Evolutionary conservation across 176 grass and related monocot species (phyloP), one percentile per base, ranked within the genome.

Genomic region (Stipa capillata): DNA sequence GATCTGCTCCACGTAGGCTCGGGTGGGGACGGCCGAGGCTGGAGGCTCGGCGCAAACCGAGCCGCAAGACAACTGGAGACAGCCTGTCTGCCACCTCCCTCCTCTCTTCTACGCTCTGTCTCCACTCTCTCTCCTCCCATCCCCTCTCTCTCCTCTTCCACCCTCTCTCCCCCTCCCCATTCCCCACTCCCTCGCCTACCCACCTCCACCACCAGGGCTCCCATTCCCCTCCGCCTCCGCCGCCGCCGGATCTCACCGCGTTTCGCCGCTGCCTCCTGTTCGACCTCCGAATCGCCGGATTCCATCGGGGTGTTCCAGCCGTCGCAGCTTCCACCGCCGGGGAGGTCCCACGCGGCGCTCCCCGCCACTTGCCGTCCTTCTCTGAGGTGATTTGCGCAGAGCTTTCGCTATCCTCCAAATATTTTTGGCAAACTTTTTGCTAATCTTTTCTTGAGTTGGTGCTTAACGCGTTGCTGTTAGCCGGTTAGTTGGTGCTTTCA

Each of bases 61-160:
- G 83, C 83, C 93, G 31, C 81, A 84, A 12, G 69, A 92, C 93
- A 97, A 85, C 93, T 97, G 88, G 93, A 81, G 93, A 93, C 93
- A 97, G 85, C 41, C 88, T 97, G 93, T 97, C 88, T 90, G 81
- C 88, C 89, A 90, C 90, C 87, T 70, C 36, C 68, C 57, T 76
- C 79, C 76, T 63, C 81, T 76, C 76, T 78, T 87, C 87, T 78
- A 56, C 77, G 70, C 79, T 53, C 14, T 73, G 23, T 65, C 76
- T 77, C 27, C 52, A 57, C 44, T 63, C 85, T 83, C 74, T 69
- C 64, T 35, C 55, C 17, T 34, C 31, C 44, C 13, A 4, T n/a
- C 13, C 53, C 29, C 40, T 29, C 21, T 60, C 58, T 76, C 73
- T 50, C 66, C 63, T 44, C 75, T 34, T 56, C 80, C 76, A n/a